Percentiles rank a stretch among this genome's conserved stretches.
Conservation (phyloP, 1,139 yeast genomes). For the Blastobotrys petasosporus region DNA sequence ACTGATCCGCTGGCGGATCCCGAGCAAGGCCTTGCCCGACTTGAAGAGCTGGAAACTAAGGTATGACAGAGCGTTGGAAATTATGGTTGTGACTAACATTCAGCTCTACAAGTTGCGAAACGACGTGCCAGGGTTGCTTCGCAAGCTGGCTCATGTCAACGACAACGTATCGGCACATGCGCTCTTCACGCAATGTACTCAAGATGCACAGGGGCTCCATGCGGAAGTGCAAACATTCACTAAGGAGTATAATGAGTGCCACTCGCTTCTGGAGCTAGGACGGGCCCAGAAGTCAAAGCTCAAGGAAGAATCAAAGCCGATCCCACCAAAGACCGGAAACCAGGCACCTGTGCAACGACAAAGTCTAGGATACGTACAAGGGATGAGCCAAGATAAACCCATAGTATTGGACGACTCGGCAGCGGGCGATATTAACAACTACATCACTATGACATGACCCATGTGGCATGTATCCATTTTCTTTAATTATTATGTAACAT, state of each 20-base stretch:
- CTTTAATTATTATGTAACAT: too few species aligned
- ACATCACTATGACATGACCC: too few species aligned
- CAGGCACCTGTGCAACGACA: constrained; percentile 5
- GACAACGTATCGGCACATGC: constrained; percentile 18
- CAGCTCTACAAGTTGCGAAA: constrained; percentile 19
- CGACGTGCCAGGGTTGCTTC: constrained; percentile 21
- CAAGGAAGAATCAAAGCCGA: constrained; percentile 6
- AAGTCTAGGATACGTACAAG: constrained; percentile 14
- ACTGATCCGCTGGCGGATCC: constrained; percentile 7
- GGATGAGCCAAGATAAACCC: constrained; percentile 13
- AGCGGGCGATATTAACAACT: too few species aligned
- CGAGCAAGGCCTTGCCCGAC: constrained; percentile 16
- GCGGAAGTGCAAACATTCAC: constrained; percentile 14
- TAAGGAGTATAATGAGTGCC: constrained; percentile 11
- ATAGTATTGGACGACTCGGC: constrained; percentile 6
- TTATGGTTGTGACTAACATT: constrained; percentile 1
- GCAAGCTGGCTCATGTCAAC: constrained; percentile 22
- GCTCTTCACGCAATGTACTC: constrained; percentile 12
- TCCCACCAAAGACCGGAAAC: constrained; percentile 7
- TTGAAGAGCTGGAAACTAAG: constrained; percentile 18
- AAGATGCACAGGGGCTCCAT: constrained; percentile 13
- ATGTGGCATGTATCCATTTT: too few species aligned
- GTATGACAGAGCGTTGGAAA: constrained; percentile 10
- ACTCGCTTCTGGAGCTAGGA: constrained; percentile 7
- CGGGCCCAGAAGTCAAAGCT: constrained; percentile 4